Evolutionary conservation across 2,329 filamentous ascomycete genomes (phyloP), one percentile per base, ranked within the genome.

Genomic region (Colletotrichum sublineola): DNA sequence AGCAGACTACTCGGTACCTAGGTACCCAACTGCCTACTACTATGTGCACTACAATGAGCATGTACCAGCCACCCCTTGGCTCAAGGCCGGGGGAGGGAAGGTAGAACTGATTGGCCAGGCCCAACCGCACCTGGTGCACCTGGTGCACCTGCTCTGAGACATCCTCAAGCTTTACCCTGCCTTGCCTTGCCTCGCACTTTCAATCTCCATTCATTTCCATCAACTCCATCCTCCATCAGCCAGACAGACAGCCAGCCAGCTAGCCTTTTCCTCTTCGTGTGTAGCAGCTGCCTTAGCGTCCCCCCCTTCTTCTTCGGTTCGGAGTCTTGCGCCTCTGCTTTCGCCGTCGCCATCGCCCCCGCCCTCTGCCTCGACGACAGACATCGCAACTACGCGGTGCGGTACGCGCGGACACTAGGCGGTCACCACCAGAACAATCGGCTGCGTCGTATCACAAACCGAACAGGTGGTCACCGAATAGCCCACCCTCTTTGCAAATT

Each of bases 361-460:
- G 29, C 60, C 62, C 56, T 38, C n/a, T 24, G n/a, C 56, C 36
- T 42, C 38, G 38, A 58, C 56, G 56, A 58, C 38, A 48, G 48
- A 68, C 64, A 61, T 63, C 53, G 40, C 61, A 63, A 60, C 53
- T 44, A 68, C 65, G 65, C 65, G 65, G 61, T 73, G 69, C 70
- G 70, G 70, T 68, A 74, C 65, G 56, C 70, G 73, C 70, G 73
- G 73, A 74, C 70, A 60, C 65, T 64, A 63, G 66, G 67, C 56
- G 38, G 67, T 40, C 46, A 33, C 62, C 44, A 53, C 24, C 61
- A 53, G 18, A 40, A 66, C 50, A 29, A 62, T 38, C 36, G 33
- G 18, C 31, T 46, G 42, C 60, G 48, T 71, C 69, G 65, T 61
- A 56, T 65, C 61, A 50, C 44, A 36, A 38, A 60, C 29, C 56